Percentiles rank a stretch among this genome's conserved stretches.
Evolutionary conservation across 306 rosid genomes (phyloP).

Genomic region (Nissolia schottii): DNA sequence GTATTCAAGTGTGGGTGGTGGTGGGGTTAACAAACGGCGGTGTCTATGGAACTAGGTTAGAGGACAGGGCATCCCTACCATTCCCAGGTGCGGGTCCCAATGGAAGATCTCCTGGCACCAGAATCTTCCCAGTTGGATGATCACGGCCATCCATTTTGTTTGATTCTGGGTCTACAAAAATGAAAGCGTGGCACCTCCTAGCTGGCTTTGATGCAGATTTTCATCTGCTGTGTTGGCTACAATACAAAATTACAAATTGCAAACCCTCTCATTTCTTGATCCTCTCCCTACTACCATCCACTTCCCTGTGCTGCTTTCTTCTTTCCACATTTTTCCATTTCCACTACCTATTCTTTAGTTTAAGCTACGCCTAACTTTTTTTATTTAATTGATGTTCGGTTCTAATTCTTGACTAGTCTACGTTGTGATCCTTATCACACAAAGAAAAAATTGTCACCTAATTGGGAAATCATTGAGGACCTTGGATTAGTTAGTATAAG

Average conservation of each 20-base stretch:
- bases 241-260: too few species aligned
- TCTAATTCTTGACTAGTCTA: neutral
- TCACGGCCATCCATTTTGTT: conserved; percentile 42
- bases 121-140: conserved; percentile 47
- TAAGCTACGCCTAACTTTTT: neutral
- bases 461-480: conserved; percentile 4
- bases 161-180: conserved; percentile 10
- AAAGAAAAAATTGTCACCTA: neutral
- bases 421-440: neutral
- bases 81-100: conserved; percentile 25
- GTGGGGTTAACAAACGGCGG: neutral
- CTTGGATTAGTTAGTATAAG: conserved; percentile 1
- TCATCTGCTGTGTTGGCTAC: conserved; percentile 16
- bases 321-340: neutral
- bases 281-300: neutral
- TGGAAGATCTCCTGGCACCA: conserved; percentile 59
- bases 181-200: conserved; percentile 27
- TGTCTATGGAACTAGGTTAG: conserved; percentile 23
- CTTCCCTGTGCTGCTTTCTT: neutral
- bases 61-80: conserved; percentile 17
- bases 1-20: neutral
- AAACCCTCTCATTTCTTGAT: conserved; percentile 17
- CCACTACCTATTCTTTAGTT: neutral
- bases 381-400: neutral
- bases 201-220: conserved; percentile 31